Conservation (phyloP, 1,139 yeast genomes). For the Zygosaccharomyces pseudobailii region DNA sequence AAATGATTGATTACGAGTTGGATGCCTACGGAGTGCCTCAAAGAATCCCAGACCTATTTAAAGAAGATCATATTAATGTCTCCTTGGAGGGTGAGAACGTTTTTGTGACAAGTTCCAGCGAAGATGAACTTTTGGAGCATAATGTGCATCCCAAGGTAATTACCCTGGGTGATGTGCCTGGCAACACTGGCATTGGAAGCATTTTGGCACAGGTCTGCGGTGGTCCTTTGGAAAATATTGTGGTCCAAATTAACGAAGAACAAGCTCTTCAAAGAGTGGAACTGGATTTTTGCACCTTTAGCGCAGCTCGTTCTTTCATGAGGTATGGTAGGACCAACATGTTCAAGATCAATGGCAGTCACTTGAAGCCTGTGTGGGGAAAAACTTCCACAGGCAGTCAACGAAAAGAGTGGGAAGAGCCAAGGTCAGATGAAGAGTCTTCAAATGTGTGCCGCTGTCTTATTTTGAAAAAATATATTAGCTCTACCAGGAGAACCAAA, state of each 20-base stretch:
- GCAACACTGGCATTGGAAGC: slow-evolving; percentile 44
- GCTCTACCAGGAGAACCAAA: slow-evolving; percentile 8
- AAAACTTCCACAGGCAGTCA: slow-evolving; percentile 8
- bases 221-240: slow-evolving; percentile 64
- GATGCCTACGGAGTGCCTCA: slow-evolving; percentile 12
- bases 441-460: slow-evolving; percentile 40
- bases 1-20: slow-evolving; percentile 8
- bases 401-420: neutral
- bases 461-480: slow-evolving; percentile 35
- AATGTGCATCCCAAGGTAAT: slow-evolving; percentile 23
- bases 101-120: slow-evolving; percentile 6
- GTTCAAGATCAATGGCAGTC: slow-evolving; percentile 57
- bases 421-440: slow-evolving; percentile 3
- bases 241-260: slow-evolving; percentile 18
- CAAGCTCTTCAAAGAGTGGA: slow-evolving; percentile 35
- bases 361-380: slow-evolving; percentile 40
- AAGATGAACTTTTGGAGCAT: slow-evolving; percentile 13
- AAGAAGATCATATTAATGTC: slow-evolving; percentile 6
- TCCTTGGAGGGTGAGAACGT: slow-evolving; percentile 3
- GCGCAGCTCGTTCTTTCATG: slow-evolving; percentile 54
- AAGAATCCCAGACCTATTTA: slow-evolving; percentile 11
- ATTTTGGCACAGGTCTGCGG: slow-evolving; percentile 61
- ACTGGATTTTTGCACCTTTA: slow-evolving; percentile 49
- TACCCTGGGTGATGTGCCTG: slow-evolving; percentile 38
- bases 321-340: slow-evolving; percentile 52